Base-by-base conservation (phyloP, 129 eudicot species). In the Arctium lappa region DNA sequence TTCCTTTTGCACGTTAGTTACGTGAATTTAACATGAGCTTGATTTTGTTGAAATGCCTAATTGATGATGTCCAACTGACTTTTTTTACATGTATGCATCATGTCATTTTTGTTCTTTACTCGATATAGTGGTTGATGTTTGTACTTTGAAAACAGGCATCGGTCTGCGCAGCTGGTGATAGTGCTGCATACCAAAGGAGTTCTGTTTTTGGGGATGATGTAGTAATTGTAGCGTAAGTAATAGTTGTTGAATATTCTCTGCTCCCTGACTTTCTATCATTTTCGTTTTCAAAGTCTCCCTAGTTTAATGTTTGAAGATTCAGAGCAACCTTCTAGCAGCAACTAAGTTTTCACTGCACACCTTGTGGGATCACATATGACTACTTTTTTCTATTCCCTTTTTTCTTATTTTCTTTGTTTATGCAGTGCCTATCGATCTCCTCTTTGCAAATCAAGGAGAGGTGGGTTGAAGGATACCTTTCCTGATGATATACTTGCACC, bases 401-500 rank as follows among this genome's bases (percentile, higher is more conserved):
- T 66, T 82, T 3, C 7, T 46, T 29, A 15, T 66, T 8, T 29
- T 63, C 11, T 27, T 73, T 3, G 34, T 70, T 80, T 32, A 31
- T 85, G 75, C 85, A 96, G 99, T 72, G 97, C 99, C 38, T 85
- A 87, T 73, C 92, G 98, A 10, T 89, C 97, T 72, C 88, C 99
- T 2, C 89, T 90, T 69, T 96, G 99, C 88, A 96, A 93, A 85
- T 75, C 99, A 53, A 93, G 89, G 88, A 88, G 94, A 70, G 99
- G 99, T 84, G 98, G 97, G 36, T 86, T 96, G 81, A 96, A 91
- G 91, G 99, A 96, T 80, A 96, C 99, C 12, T 91, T 75, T 84
- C 91, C 97, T 80, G 99, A 96, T 91, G 99, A 93, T 84, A 74
- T 96, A 50, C 98, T 96, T 30, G 98, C 99, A 39, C 95, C 99